phyloP scores from a whole-genome alignment of 1,139 yeast genomes.

The Yamadazyma atlantica region DNA sequence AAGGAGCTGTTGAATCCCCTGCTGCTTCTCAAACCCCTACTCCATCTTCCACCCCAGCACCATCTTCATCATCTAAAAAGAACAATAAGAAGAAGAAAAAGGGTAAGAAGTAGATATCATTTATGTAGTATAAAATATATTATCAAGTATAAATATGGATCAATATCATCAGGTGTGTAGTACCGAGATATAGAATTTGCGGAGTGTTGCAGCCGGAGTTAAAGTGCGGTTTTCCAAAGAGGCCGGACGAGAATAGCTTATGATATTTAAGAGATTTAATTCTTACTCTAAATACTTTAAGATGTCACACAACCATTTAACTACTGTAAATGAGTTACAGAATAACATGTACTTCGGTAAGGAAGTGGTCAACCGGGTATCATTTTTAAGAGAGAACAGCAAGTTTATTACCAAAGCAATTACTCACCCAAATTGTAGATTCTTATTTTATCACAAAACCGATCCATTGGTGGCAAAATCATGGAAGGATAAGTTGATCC shows the following conservation, averaged over 20 bases:
- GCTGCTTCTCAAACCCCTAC: slow-evolving; percentile 15
- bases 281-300: slow-evolving; percentile 13
- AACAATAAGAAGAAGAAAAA: slow-evolving; percentile 51
- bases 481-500: slow-evolving; percentile 28
- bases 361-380: slow-evolving; percentile 71
- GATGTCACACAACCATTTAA: slow-evolving; percentile 17
- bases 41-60: slow-evolving; percentile 18
- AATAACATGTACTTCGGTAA: slow-evolving; percentile 48
- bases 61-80: slow-evolving; percentile 22
- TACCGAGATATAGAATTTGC: too few species aligned
- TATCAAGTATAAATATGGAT: not conserved
- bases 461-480: slow-evolving; percentile 38
- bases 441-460: slow-evolving; percentile 48
- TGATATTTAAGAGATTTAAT: slow-evolving; percentile 12
- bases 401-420: slow-evolving; percentile 58
- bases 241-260: not conserved
- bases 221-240: not conserved
- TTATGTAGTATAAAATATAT: not conserved
- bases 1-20: slow-evolving; percentile 55
- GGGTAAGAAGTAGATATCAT: slow-evolving; percentile 36
- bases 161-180: not conserved
- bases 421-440: slow-evolving; percentile 51
- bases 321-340: slow-evolving; percentile 22
- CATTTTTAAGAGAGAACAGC: slow-evolving; percentile 70
- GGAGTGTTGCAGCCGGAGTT: not conserved